Evolutionary conservation across 495 filamentous ascomycete genomes (phyloP).

Genomic region (Neurospora cerealis): DNA sequence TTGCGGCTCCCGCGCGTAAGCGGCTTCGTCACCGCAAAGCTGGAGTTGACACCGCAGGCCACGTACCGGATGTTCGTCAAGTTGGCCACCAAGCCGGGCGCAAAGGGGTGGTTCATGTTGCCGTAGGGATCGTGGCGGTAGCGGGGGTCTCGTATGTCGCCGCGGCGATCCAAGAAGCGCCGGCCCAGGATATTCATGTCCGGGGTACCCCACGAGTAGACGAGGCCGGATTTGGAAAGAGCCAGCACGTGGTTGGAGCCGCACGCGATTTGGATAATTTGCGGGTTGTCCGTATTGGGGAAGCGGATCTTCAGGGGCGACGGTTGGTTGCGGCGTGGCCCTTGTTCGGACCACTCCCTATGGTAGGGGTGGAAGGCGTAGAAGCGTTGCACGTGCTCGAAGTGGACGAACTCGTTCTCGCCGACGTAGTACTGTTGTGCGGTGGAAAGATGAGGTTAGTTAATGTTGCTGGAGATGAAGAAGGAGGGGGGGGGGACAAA

Average conservation of each 20-base stretch:
- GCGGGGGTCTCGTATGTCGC: conserved; percentile 39
- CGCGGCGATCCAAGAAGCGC: conserved; percentile 33
- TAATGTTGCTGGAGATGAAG: neutral
- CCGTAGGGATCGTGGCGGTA: conserved; percentile 36
- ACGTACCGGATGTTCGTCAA: conserved; percentile 44
- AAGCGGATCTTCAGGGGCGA: conserved; percentile 1
- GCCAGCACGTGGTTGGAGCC: conserved; percentile 63
- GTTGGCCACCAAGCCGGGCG: conserved; percentile 46
- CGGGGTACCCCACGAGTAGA: conserved; percentile 61
- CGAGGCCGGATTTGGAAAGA: conserved; percentile 45
- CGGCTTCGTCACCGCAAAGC: conserved; percentile 51
- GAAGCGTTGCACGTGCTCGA: neutral
- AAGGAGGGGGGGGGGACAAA: neutral
- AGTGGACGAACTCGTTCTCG: neutral
- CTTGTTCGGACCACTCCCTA: neutral
- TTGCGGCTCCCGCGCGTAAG: conserved; percentile 10
- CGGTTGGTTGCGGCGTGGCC: neutral
- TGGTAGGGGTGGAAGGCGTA: neutral
- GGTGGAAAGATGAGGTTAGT: neutral
- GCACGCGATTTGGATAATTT: conserved; percentile 44
- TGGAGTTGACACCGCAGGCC: conserved; percentile 51
- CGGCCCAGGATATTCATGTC: conserved; percentile 63
- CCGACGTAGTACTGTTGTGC: neutral
- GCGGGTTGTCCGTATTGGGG: conserved; percentile 30
- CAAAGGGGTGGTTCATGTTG: conserved; percentile 23